Evolutionary conservation across 441 rosid species (phyloP).

Genomic region (Gossypium aridum): DNA sequence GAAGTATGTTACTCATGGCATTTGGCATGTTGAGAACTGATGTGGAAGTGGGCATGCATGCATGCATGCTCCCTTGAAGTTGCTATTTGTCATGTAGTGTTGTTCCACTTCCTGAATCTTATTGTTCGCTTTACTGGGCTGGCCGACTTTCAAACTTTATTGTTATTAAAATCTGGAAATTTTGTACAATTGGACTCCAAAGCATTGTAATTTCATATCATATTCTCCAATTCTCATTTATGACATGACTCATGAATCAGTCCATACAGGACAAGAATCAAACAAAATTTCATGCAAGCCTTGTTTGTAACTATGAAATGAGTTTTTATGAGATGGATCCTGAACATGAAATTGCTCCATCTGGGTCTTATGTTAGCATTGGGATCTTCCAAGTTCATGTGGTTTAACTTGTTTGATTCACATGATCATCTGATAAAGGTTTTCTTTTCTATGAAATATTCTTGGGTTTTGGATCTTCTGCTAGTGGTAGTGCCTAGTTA

Average conservation of each 20-base stretch:
- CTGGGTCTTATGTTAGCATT: neutral
- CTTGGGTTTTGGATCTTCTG: no score
- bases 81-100: constrained; percentile 11
- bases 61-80: constrained; percentile 12
- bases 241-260: neutral
- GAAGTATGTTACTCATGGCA: constrained; percentile 11
- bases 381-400: neutral
- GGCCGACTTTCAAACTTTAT: no score
- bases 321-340: neutral
- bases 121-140: no score
- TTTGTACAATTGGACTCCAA: no score
- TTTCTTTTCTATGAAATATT: neutral
- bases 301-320: neutral
- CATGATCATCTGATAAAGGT: neutral
- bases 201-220: no score
- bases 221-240: no score
- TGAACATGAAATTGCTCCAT: neutral
- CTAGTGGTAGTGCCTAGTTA: no score
- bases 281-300: neutral
- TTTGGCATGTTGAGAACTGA: constrained; percentile 16
- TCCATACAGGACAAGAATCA: neutral
- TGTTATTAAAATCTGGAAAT: no score
- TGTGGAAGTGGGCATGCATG: constrained; percentile 13
- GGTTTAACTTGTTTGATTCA: neutral
- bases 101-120: no score